Percentiles rank a stretch among this genome's conserved stretches.
Evolutionary conservation across 2,329 filamentous ascomycete species (phyloP).

Genomic region (Pseudogymnoascus sp.): DNA sequence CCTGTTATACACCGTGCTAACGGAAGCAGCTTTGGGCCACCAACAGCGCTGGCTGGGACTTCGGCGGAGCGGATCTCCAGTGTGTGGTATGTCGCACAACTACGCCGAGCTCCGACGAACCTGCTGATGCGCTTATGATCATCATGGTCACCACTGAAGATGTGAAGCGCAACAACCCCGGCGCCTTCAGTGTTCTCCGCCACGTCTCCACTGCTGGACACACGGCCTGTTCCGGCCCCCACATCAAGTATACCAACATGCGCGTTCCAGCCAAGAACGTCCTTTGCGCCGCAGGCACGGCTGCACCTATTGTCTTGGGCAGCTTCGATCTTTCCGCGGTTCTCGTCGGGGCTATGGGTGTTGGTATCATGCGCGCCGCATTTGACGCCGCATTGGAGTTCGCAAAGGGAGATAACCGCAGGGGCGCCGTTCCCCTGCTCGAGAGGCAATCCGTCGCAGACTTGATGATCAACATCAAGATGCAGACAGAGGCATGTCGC

Average conservation of each 20-base stretch:
- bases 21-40: conserved; percentile 42
- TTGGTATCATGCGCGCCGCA: conserved; percentile 43
- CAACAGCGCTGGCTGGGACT: conserved; percentile 46
- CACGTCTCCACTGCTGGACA: conserved; percentile 40
- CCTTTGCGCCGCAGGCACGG: conserved; percentile 36
- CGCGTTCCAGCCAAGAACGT: conserved; percentile 40
- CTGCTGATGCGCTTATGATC: conserved; percentile 36
- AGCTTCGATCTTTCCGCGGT: conserved; percentile 37
- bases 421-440: conserved; percentile 38
- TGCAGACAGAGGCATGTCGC: conserved; percentile 41
- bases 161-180: conserved; percentile 35
- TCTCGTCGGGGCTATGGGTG: conserved; percentile 46
- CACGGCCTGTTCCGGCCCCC: conserved; percentile 40
- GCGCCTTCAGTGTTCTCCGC: conserved; percentile 38
- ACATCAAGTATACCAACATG: conserved; percentile 39
- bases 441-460: conserved; percentile 44
- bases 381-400: conserved; percentile 45
- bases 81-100: conserved; percentile 42
- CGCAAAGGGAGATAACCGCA: conserved; percentile 37
- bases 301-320: conserved; percentile 33
- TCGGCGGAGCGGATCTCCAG: conserved; percentile 41
- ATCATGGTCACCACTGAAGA: conserved; percentile 41
- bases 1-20: not conserved
- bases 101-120: conserved; percentile 22
- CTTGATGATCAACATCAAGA: conserved; percentile 43